Evolutionary conservation across 495 filamentous ascomycete species (phyloP), one percentile per base, ranked within the genome.

Genomic region (Lasiosphaeria miniovina): DNA sequence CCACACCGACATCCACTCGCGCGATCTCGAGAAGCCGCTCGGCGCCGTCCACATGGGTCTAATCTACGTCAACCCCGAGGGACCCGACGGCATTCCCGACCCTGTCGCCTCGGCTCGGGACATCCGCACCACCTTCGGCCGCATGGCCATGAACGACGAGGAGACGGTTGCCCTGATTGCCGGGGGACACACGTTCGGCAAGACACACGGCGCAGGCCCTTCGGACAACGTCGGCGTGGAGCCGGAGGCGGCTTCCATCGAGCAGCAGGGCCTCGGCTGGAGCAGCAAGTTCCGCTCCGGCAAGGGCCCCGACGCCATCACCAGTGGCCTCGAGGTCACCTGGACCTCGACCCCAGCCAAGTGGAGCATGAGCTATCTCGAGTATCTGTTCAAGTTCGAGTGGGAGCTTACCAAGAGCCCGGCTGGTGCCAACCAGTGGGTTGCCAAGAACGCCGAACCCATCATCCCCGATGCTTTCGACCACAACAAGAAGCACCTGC

Each of bases 61-160:
- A 67, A 89, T 90, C 74, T 90, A 89, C 68, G 86, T 89, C 52
- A 90, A 90, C 73, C 87, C 87, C 7, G 85, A 90, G 70, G 87
- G 87, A 11, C 87, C 87, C n/a, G 82, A 90, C 65, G 84, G 82
- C 64, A 79, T 76, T 15, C 86, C 85, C 34, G 87, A 90, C 68
- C 84, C 86, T 36, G 68, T 86, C 41, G 84, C 84, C n/a, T 79
- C 87, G 0, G 87, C 81, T 55, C 69, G 77, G 35, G 87, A 90
- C 69, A 89, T 90, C 66, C 87, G 87, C 57, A 74, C 75, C 57
- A 89, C 87, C 38, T 90, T 90, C 59, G 78, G 77, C 66, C 86
- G 86, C 66, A 90, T 90, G 87, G 87, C 84, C 57, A 90, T 90
- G 87, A 83, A 88, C 66, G 87, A 90, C 66, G 84, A 88, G 74